Base-by-base conservation (phyloP, 345 rosid genomes). In the Populus deltoides region DNA sequence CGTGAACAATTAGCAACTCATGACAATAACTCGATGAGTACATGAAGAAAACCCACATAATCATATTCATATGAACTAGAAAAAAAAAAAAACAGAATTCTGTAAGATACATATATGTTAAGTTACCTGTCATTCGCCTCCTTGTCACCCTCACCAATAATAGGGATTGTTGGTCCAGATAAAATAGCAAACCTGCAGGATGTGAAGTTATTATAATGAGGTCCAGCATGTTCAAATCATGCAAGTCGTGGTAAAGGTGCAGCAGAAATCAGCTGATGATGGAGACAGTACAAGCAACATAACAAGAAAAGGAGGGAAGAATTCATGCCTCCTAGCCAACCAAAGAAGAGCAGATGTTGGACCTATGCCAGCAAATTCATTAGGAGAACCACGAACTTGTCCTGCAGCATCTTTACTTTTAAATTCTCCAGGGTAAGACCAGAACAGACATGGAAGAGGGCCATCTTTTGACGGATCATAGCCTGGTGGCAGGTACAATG, bases 391-490 rank as follows among this genome's bases (percentile, higher is more conserved):
- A 71, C 99, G 98, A 77, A 96, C 97, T 89, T 96, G 99, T 72
- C 99, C 87, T 62, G 99, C 99, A 83, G 99, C 98, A 84, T 93
- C 98, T 91, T 93, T 96, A 90, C 97, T 96, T 85, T 96, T 96
- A 82, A 96, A 96, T 86, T 96, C 99, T 79, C 99, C 98, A 57
- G 98, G 98, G 62, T 96, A 93, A 66, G 99, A 96, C 99, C 99
- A 96, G 66, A 93, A 85, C 69, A 96, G 81, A 84, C 98, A 96
- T 70, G 97, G 97, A 75, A 96, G 95, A 72, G 99, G 95, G 33
- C 97, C 98, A 39, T 92, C 99, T 81, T 90, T 92, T 73, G 87
- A 82, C 25, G 95, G 91, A 89, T 92, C 97, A 87, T 93, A 93
- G 77, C 88, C 90, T 35, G 97, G 99, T 29, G 99, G 98, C 81